phyloP scores from a whole-genome alignment of 1,284 basidiomycete species.

The Leccinum subrobustum region DNA sequence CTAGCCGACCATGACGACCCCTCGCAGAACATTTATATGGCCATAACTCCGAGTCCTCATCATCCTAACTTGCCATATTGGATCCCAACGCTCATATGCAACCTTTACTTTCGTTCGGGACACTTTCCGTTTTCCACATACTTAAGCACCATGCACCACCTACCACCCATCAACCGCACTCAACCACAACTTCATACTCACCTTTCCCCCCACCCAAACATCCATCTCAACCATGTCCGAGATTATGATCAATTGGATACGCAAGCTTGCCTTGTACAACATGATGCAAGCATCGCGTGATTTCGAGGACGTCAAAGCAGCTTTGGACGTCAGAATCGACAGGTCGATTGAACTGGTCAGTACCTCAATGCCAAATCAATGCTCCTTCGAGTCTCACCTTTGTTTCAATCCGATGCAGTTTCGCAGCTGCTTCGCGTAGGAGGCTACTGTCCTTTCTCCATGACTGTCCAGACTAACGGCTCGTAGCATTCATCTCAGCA shows the following conservation, averaged over 20 bases:
- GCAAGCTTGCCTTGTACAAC: slow-evolving; percentile 16
- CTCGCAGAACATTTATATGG: background rate
- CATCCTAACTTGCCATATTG: background rate
- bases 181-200: background rate
- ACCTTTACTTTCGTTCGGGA: too few relatives aligned
- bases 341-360: slow-evolving; percentile 30
- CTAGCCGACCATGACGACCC: too few relatives aligned
- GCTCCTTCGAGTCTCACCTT: slow-evolving; percentile 1
- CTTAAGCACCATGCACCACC: background rate
- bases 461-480: slow-evolving; percentile 2
- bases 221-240: background rate
- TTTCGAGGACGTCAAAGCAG: slow-evolving; percentile 23
- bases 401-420: slow-evolving; percentile 14
- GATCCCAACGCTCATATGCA: too few relatives aligned
- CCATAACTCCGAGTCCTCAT: background rate
- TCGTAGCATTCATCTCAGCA: too few relatives aligned
- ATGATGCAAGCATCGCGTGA: slow-evolving; percentile 17
- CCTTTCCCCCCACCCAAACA: slow-evolving; percentile 5
- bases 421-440: slow-evolving; percentile 26
- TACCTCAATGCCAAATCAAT: background rate
- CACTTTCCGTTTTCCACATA: background rate
- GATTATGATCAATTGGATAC: slow-evolving; percentile 1
- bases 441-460: background rate
- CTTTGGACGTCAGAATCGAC: slow-evolving; percentile 15
- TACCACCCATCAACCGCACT: background rate